Evolutionary conservation across 495 filamentous ascomycete genomes (phyloP).

Genomic region (Aspergillus affinis): DNA sequence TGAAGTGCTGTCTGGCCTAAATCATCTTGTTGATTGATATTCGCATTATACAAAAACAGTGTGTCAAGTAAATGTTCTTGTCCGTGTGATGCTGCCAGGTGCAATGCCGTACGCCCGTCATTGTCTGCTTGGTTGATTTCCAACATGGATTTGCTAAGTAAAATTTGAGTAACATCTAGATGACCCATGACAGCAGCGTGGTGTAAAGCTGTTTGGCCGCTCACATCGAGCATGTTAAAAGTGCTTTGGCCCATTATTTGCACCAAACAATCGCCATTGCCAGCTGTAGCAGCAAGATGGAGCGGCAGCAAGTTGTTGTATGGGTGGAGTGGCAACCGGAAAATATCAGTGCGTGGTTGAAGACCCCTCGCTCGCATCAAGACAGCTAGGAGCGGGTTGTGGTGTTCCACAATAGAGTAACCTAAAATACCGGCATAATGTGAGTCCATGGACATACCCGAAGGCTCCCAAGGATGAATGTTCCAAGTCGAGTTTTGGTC

Average conservation of each 20-base stretch:
- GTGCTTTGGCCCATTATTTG: background rate
- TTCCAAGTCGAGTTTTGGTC: background rate
- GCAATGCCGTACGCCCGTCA: background rate
- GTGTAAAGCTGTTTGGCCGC: background rate
- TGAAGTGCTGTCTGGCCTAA: background rate
- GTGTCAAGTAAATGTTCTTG: background rate
- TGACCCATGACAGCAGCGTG: background rate
- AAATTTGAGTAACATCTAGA: background rate
- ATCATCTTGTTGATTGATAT: background rate
- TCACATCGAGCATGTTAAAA: background rate
- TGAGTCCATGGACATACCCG: background rate
- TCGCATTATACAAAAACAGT: background rate
- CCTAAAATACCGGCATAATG: background rate
- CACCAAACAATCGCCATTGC: background rate
- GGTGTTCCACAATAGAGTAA: background rate
- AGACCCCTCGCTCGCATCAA: background rate
- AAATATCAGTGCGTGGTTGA: background rate
- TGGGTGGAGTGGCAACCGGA: background rate
- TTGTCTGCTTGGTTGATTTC: background rate
- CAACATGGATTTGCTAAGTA: background rate
- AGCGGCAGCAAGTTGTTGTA: background rate
- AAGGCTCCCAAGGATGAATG: background rate
- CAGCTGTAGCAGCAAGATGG: background rate
- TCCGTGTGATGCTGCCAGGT: background rate
- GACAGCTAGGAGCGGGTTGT: background rate